phyloP scores from a whole-genome alignment of 768 basidiomycete species.

The Tulasnella calospora region DNA sequence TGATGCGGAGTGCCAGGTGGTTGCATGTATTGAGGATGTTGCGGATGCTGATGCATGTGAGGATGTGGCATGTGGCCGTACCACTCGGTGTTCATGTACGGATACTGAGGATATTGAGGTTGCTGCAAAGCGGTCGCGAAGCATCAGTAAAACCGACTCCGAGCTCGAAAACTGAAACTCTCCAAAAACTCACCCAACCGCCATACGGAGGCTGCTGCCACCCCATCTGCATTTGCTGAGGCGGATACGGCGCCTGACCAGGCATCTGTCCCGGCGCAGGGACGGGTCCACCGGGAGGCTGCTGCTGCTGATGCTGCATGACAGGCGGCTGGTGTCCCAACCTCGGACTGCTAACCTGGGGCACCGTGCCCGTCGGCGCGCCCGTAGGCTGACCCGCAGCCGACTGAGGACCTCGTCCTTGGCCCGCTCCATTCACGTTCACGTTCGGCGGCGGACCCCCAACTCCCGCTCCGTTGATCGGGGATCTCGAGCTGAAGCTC shows the following conservation, averaged over 20 bases:
- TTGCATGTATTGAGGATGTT: slow-evolving; percentile 49
- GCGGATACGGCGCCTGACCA: background rate
- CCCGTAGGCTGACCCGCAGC: background rate
- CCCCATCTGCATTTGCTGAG: background rate
- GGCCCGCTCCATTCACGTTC: background rate
- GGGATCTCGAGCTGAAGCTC: background rate
- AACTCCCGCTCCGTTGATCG: background rate
- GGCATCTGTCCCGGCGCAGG: slow-evolving; percentile 2
- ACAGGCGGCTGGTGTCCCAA: slow-evolving; percentile 7
- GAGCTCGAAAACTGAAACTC: slow-evolving; percentile 33
- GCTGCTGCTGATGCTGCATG: slow-evolving; percentile 7
- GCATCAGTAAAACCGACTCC: background rate
- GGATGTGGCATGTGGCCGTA: slow-evolving; percentile 54
- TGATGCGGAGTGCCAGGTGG: slow-evolving; percentile 50
- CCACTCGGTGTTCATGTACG: slow-evolving; percentile 48
- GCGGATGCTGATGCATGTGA: slow-evolving; percentile 44
- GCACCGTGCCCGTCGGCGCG: background rate
- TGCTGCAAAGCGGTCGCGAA: slow-evolving; percentile 28
- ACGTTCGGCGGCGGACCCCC: background rate
- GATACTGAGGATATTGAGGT: background rate
- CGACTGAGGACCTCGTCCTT: background rate
- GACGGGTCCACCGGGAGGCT: background rate
- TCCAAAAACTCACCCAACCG: background rate
- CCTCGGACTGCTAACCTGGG: background rate
- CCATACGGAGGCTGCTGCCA: background rate